Base-by-base conservation (phyloP, 2,329 filamentous ascomycete species). In the Fusarium sp. region DNA sequence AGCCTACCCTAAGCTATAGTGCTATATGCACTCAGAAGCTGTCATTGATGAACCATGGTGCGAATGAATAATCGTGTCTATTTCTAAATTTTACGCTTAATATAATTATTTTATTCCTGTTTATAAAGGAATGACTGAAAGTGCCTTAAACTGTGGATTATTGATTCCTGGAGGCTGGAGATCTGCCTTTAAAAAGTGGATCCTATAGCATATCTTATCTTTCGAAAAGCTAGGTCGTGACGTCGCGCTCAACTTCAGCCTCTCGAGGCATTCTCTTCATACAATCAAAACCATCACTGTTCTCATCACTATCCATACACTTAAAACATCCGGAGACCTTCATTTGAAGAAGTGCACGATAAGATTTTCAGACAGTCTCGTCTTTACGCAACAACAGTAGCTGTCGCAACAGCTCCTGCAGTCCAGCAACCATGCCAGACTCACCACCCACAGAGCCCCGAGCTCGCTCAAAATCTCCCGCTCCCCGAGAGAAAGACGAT, bases 391-490 rank as follows among this genome's bases (percentile, higher is more conserved):
- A 23, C 23, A 41, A 52, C 24, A 60, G 23, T 16, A 26, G 26
- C 24, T n/a, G 23, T 37, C 49, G 26, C 64, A 39, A 54, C 20
- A 23, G 26, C 16, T 21, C 20, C 37, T n/a, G 15, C 38, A 28
- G 57, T 26, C 28, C 29, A 20, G 20, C 43, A 52, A 29, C 55
- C 20, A 70, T 70, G 68, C 53, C 68, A 47, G 55, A 69, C 39
- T 69, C 68, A 69, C 59, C 68, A 53, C 59, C 55, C 29, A 42
- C 54, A 23, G 63, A 69, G 55, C 47, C 68, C 38, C 50, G 52
- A 44, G 50, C 54, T 68, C 67, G 58, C n/a, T 70, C 63, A 50
- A 65, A 52, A 38, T 71, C 68, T 18, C 68, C 68, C 8, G 59
- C 63, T 11, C 42, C 54, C 7, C 49, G 60, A 24, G 63, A 60